A percentile compares a stretch with the other conserved stretches of the same genome.
Conservation (phyloP, 148 eudicot species). For the Oxyria digyna region DNA sequence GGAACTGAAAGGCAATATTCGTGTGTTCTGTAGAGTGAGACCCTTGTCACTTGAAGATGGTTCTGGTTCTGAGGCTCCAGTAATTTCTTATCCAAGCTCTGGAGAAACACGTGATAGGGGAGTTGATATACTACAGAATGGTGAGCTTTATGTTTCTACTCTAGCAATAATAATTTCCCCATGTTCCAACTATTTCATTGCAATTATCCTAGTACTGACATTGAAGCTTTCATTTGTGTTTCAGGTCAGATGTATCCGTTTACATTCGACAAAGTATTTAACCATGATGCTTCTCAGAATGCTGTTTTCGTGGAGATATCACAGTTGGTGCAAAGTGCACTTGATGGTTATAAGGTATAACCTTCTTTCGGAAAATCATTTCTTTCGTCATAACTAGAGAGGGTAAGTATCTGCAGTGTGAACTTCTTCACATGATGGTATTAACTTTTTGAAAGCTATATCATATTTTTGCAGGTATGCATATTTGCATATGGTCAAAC, state of each 20-base stretch:
- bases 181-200: too few species aligned
- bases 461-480: conserved; percentile 39
- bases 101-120: conserved; percentile 48
- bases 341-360: conserved; percentile 73
- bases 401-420: background rate
- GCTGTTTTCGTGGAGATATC: conserved; percentile 68
- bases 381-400: background rate
- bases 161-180: background rate
- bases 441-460: background rate
- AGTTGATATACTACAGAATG: conserved; percentile 48
- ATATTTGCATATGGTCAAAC: conserved; percentile 84
- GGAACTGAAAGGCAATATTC: conserved; percentile 77
- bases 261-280: conserved; percentile 62
- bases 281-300: conserved; percentile 46
- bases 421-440: background rate
- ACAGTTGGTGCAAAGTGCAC: conserved; percentile 74
- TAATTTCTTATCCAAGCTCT: conserved; percentile 46
- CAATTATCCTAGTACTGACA: background rate
- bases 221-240: background rate
- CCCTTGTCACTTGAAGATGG: conserved; percentile 65
- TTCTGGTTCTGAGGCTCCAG: conserved; percentile 27
- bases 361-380: background rate
- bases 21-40: conserved; percentile 77
- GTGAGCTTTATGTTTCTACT: conserved; percentile 17
- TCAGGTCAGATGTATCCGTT: conserved; percentile 58